phyloP scores from a whole-genome alignment of 1,284 basidiomycete species.

The Ganoderma meredithae region DNA sequence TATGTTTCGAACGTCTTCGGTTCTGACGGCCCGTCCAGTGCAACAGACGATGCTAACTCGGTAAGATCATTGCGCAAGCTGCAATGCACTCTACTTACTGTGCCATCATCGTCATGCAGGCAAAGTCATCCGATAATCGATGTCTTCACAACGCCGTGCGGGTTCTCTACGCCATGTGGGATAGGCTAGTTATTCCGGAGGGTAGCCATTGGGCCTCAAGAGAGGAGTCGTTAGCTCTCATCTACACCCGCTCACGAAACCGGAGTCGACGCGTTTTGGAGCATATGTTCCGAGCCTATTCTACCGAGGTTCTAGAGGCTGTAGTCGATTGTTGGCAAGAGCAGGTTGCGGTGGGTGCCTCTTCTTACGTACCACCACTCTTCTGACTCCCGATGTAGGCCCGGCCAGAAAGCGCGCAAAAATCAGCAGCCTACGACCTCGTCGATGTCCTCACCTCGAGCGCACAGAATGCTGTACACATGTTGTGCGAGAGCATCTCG shows the following conservation, averaged over 20 bases:
- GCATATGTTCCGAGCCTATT: constrained; percentile 83
- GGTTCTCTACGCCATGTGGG: constrained; percentile 76
- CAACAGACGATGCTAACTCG: constrained; percentile 61
- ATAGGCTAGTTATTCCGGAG: constrained; percentile 58
- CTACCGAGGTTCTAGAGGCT: constrained; percentile 84
- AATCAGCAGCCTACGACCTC: constrained; percentile 77
- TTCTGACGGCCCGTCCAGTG: constrained; percentile 56
- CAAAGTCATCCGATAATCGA: constrained; percentile 72
- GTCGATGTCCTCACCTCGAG: constrained; percentile 86
- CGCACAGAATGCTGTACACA: constrained; percentile 89
- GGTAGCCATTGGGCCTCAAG: constrained; percentile 56
- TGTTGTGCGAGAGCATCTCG: constrained; percentile 87
- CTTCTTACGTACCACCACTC: neutral
- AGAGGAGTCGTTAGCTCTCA: constrained; percentile 71
- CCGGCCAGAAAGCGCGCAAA: constrained; percentile 28
- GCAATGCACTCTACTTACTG: constrained; percentile 41
- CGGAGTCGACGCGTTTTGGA: constrained; percentile 85
- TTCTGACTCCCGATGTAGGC: constrained; percentile 15
- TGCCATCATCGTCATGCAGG: constrained; percentile 46
- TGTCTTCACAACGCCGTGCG: constrained; percentile 77
- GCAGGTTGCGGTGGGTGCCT: constrained; percentile 53
- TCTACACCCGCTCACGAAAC: constrained; percentile 68
- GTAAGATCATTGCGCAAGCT: constrained; percentile 55
- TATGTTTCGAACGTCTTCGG: constrained; percentile 85
- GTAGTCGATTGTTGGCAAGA: constrained; percentile 83